Conservation (phyloP, 139 green algal genomes). For the Zygnema cylindricum region DNA sequence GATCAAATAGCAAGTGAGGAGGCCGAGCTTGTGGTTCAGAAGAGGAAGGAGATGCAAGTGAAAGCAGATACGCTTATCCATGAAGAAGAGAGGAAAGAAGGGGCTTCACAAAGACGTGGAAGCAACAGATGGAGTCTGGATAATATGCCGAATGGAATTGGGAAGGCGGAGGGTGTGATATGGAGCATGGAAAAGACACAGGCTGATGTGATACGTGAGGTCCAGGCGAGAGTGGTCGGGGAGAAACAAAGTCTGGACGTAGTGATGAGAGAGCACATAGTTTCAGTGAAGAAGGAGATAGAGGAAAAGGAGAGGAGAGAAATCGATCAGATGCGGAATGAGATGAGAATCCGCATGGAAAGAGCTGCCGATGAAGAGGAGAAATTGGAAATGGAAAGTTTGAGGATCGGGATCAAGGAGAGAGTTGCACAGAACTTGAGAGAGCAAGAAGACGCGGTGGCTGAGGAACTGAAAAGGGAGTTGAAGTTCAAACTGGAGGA, state of each 20-base stretch:
- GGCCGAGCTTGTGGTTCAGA: slow-evolving; percentile 7
- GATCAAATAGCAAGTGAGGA: neutral
- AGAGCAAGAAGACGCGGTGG: neutral
- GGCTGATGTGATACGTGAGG: neutral
- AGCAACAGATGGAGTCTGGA: neutral
- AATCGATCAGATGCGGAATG: neutral
- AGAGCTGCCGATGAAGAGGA: neutral
- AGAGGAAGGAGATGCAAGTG: neutral
- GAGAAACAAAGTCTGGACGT: neutral
- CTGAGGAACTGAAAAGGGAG: neutral
- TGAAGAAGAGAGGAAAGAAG: neutral
- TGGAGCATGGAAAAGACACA: slow-evolving; percentile 1
- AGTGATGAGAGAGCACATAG: neutral
- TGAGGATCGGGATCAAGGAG: neutral
- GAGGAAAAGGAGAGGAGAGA: neutral
- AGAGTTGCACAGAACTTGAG: neutral
- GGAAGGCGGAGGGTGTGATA: neutral
- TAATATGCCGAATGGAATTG: neutral
- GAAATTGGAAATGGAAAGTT: neutral
- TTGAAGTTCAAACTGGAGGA: neutral
- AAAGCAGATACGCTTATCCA: neutral
- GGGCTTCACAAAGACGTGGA: neutral
- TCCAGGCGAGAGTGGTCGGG: neutral
- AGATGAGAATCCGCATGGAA: neutral
- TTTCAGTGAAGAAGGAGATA: neutral